These are phyloP conservation scores for Pisolithus marmoratus DNA, from an alignment of 768 basidiomycete genomes.

Conservation along the genomic window DNA sequence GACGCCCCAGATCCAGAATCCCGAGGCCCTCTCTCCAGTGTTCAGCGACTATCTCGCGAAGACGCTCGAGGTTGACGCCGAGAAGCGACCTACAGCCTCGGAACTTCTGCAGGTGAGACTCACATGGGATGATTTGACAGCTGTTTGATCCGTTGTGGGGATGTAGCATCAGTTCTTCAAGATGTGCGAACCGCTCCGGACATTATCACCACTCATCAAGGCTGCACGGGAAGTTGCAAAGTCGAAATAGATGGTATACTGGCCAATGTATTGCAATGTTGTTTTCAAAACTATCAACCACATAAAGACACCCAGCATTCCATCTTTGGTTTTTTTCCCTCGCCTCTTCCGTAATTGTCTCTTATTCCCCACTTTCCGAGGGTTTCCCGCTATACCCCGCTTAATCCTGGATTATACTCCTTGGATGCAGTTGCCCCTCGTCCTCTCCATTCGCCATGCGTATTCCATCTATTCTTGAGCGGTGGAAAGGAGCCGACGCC, in stretches of 20 bases:
- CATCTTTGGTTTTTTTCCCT: too few species aligned
- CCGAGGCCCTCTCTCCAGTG: slow-evolving; percentile 62
- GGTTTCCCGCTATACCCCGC: too few species aligned
- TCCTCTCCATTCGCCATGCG: too few species aligned
- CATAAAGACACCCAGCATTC: too few species aligned
- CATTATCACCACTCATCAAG: slow-evolving; percentile 85
- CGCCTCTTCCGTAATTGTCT: too few species aligned
- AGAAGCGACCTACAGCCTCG: slow-evolving; percentile 85
- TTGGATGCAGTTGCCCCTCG: too few species aligned
- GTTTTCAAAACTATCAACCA: neutral
- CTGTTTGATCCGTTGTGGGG: slow-evolving; percentile 4
- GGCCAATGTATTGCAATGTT: neutral
- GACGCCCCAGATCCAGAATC: slow-evolving; percentile 93
- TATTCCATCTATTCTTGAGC: too few species aligned
- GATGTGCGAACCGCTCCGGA: slow-evolving; percentile 79
- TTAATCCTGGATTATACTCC: too few species aligned
- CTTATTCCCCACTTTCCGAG: neutral
- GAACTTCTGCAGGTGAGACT: slow-evolving; percentile 64
- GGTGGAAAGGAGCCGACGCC: too few species aligned
- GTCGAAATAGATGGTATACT: slow-evolving; percentile 31
- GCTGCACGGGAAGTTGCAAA: slow-evolving; percentile 85
- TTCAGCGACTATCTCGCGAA: slow-evolving; percentile 89
- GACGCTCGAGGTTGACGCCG: slow-evolving; percentile 90
- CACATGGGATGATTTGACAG: neutral
- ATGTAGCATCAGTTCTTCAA: slow-evolving; percentile 82